Evolutionary conservation across 2,329 filamentous ascomycete species (phyloP), one percentile per base, ranked within the genome.

Genomic region (Paecilomyces dactylethromorphus): DNA sequence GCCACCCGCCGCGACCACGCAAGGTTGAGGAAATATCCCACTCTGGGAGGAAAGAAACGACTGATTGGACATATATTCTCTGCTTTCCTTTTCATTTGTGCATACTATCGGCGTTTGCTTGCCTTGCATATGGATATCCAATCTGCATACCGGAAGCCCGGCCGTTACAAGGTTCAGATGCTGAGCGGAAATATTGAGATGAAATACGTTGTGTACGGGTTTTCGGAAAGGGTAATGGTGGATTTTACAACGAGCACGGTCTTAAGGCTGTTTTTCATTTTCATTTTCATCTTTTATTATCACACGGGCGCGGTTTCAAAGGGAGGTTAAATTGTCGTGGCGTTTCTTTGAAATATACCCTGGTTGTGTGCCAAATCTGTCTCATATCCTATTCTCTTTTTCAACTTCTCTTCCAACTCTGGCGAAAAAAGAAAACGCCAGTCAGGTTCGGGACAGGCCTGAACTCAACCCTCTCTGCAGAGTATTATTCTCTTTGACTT

Each of bases 91-190:
- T 58, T 57, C 59, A 56, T 59, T 65, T 66, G 50, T 70, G 71
- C 70, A 73, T 73, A 64, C 63, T 61, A 58, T 63, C 62, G 70
- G 70, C 69, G 71, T 73, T 72, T 60, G 59, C 58, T 56, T 60
- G 64, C 61, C 59, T 52, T 56, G 58, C 62, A 57, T 59, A 61
- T 60, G 57, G 60, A 61, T 60, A 68, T 66, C 61, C 53, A 58
- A 58, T 59, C 39, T 60, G 58, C n/a, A 60, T 60, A 62, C 39
- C 58, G 22, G 50, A 52, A 52, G 50, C 22, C 50, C 50, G 22
- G 50, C 26, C 50, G 50, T 18, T 24, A 52, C 50, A 26, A 52
- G 21, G 21, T 22, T 52, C 49, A 58, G 33, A 61, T 53, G 62
- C 51, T 61, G 55, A 60, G 62, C 64, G 35, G 55, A 57, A 61